phyloP scores from a whole-genome alignment of 352 stramenopile species.

The Saprolegnia parasitica region DNA sequence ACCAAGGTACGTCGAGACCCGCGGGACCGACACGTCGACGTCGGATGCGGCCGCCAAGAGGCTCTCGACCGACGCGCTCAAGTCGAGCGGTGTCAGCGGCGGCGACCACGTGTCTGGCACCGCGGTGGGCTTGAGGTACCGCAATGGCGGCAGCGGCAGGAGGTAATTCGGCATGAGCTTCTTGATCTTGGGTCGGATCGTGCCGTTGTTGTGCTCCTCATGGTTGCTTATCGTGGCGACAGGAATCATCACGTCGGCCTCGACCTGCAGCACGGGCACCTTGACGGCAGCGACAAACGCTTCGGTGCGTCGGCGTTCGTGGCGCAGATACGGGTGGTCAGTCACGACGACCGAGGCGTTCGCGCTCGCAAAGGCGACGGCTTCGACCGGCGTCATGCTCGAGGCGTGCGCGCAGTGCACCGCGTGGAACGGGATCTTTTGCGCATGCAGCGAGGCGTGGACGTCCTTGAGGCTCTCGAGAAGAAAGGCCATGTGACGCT shows the following conservation, averaged over 20 bases:
- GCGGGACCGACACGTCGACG: conserved; percentile 54
- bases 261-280: conserved; percentile 87
- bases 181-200: conserved; percentile 94
- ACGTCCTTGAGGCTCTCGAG: conserved; percentile 56
- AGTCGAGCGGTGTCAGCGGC: conserved; percentile 35
- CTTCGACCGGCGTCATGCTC: background rate
- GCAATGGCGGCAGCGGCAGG: conserved; percentile 41
- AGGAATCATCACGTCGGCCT: conserved; percentile 97
- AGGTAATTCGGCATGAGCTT: conserved; percentile 88
- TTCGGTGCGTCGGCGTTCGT: conserved; percentile 42
- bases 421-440: conserved; percentile 59
- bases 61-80: conserved; percentile 34
- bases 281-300: conserved; percentile 38
- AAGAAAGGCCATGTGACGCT: conserved; percentile 62
- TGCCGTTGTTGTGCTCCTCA: conserved; percentile 94
- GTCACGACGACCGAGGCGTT: conserved; percentile 65
- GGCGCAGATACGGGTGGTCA: conserved; percentile 65
- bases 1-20: conserved; percentile 56
- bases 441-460: conserved; percentile 37
- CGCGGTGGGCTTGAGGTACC: conserved; percentile 11
- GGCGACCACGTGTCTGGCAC: conserved; percentile 20
- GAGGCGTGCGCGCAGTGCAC: conserved; percentile 41
- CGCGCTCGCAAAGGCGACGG: conserved; percentile 29
- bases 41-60: conserved; percentile 45
- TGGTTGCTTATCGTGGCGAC: conserved; percentile 88